Base-by-base conservation (phyloP, 2,329 filamentous ascomycete genomes). In the Xylariaceae sp. region DNA sequence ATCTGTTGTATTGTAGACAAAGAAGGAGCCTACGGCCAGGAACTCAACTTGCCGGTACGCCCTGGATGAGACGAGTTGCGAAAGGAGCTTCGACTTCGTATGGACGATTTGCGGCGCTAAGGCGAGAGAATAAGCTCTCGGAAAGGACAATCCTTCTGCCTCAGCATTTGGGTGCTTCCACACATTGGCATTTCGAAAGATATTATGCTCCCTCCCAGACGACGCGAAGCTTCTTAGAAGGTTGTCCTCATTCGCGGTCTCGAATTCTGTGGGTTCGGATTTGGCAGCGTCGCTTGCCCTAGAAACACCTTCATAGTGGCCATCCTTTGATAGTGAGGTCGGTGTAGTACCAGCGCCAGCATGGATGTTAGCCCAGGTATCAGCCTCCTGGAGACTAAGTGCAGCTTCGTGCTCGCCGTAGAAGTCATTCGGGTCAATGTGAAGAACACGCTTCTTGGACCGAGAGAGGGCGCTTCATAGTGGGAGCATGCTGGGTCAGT, bases 41-140 rank as follows among this genome's bases (percentile, higher is more conserved):
- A 98, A 98, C 71, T 98, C 94, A 43, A 99, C 83, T 76, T 97
- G 93, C 19, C 88, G 86, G 69, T 94, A 94, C 11, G 92, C 89
- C 65, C 88, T 89, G 6, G 94, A 96, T 2, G 92, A 92, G n/a
- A 98, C 91, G 14, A 98, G 84, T 67, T 87, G 84, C 7, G 87
- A 84, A 4, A 98, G 79, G 29, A 98, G 82, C 63, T 85, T 81
- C 2, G 93, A 96, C 51, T 88, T 88, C 8, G 91, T 85, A 74
- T 97, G 95, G 50, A 98, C 87, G 61, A 97, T 79, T 68, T 96
- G 90, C 6, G 95, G 93, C 17, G 92, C 89, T 8, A 98, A 80
- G 1, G 92, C 88, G 36, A 99, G 76, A 33, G 88, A 91, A 73
- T 98, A 98, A 26, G 89, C 82, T 64, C 93, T 85, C 5, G 91